Evolutionary conservation across 768 basidiomycete genomes (phyloP).

Genomic region (Peribolospora kevripleyi): DNA sequence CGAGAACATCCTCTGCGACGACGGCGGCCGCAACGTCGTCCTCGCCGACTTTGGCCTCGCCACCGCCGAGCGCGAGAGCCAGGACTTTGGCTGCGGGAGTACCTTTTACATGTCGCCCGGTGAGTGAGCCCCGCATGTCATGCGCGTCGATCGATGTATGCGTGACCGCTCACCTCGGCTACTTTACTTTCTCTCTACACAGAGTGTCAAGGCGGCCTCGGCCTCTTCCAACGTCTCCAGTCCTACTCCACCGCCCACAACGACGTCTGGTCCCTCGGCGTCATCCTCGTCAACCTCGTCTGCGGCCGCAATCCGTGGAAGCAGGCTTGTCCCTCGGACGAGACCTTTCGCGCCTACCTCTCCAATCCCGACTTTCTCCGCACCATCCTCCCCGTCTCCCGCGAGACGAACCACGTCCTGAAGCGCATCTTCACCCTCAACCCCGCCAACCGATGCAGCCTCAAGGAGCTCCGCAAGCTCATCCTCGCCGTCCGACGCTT

Average conservation of each 20-base stretch:
- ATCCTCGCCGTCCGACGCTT: constrained; percentile 20
- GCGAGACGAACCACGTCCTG: constrained; percentile 38
- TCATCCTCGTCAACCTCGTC: constrained; percentile 48
- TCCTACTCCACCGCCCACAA: constrained; percentile 53
- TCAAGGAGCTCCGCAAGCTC: constrained; percentile 34
- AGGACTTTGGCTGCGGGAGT: constrained; percentile 84
- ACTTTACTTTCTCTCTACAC: background rate
- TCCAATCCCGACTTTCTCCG: constrained; percentile 39
- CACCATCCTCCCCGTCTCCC: constrained; percentile 47
- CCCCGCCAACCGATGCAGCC: constrained; percentile 35
- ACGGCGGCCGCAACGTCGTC: constrained; percentile 42
- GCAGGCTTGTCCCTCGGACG: constrained; percentile 36
- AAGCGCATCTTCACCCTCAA: constrained; percentile 47
- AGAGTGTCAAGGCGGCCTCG: constrained; percentile 35
- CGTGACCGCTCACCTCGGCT: background rate
- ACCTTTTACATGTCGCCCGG: constrained; percentile 95
- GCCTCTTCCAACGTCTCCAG: constrained; percentile 22
- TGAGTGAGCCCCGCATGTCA: constrained; percentile 7
- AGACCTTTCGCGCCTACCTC: constrained; percentile 56
- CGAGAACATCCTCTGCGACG: constrained; percentile 66
- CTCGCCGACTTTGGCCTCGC: constrained; percentile 89
- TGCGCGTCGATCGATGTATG: constrained; percentile 7
- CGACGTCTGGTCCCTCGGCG: constrained; percentile 90
- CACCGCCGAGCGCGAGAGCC: constrained; percentile 58
- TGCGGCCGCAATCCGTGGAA: constrained; percentile 57